phyloP scores from a whole-genome alignment of 192 early-diverging fungal species.

The Gaertneriomyces sp. region DNA sequence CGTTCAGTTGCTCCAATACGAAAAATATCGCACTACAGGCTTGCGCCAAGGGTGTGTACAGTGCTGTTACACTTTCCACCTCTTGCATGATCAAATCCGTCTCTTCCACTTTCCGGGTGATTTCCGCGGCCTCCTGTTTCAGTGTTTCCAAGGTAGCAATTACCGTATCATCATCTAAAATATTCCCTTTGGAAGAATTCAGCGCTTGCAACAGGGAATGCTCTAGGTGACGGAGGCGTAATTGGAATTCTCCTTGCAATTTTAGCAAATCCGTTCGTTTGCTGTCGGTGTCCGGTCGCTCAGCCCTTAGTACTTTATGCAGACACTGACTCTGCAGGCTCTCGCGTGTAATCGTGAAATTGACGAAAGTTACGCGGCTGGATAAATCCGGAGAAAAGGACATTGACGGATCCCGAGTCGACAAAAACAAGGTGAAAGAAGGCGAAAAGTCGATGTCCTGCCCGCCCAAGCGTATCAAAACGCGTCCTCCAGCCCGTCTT shows the following conservation, averaged over 20 bases:
- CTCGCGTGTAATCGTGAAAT: slow-evolving; percentile 95
- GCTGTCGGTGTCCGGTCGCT: slow-evolving; percentile 92
- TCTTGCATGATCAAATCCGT: slow-evolving; percentile 94
- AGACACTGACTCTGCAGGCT: slow-evolving; percentile 97
- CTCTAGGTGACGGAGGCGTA: slow-evolving; percentile 88
- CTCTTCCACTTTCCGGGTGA: slow-evolving; percentile 86
- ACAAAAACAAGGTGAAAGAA: slow-evolving; percentile 88
- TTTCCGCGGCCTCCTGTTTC: slow-evolving; percentile 94
- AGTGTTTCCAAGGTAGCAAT: slow-evolving; percentile 91
- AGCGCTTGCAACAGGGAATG: slow-evolving; percentile 88
- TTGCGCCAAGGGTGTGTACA: slow-evolving; percentile 89
- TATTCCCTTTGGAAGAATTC: slow-evolving; percentile 92
- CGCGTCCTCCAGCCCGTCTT: slow-evolving; percentile 91
- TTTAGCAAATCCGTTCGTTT: slow-evolving; percentile 90
- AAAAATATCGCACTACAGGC: slow-evolving; percentile 93
- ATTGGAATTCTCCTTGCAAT: slow-evolving; percentile 94
- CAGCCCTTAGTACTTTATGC: slow-evolving; percentile 89
- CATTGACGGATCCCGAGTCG: slow-evolving; percentile 91
- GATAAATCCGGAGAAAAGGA: slow-evolving; percentile 95
- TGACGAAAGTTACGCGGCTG: slow-evolving; percentile 97
- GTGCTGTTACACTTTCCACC: slow-evolving; percentile 84
- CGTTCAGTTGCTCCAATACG: slow-evolving; percentile 89
- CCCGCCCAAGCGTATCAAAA: slow-evolving; percentile 88
- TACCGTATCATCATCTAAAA: slow-evolving; percentile 95
- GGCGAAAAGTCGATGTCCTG: slow-evolving; percentile 99